phyloP scores from a whole-genome alignment of 2,329 filamentous ascomycete species.

The Paraphoma chrysanthemicola region DNA sequence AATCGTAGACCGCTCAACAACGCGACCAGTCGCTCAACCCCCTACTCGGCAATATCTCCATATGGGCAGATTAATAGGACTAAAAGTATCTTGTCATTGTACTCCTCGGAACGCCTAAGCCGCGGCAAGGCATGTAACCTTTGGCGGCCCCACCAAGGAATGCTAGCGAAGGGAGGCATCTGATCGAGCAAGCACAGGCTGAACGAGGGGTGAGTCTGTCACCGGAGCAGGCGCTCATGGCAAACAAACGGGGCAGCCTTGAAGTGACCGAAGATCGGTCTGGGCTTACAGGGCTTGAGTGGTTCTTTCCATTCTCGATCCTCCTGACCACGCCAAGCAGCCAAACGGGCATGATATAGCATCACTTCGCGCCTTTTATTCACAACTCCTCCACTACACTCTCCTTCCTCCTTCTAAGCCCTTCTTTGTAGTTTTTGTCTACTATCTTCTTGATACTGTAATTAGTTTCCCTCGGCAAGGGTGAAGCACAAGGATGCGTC shows the following conservation, averaged over 20 bases:
- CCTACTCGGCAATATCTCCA: too few species aligned
- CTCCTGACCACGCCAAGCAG: constrained; percentile 8
- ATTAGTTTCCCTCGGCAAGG: background rate
- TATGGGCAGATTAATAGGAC: too few species aligned
- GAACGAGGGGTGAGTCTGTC: constrained; percentile 14
- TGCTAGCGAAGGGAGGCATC: constrained; percentile 20
- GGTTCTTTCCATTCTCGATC: constrained; percentile 5
- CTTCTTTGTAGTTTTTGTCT: constrained; percentile 4
- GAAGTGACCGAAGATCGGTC: constrained; percentile 15
- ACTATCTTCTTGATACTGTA: constrained; percentile 4
- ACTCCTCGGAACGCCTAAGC: constrained; percentile 4
- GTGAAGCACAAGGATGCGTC: constrained; percentile 24
- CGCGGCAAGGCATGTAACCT: constrained; percentile 14
- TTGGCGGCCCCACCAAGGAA: constrained; percentile 6
- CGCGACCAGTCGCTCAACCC: background rate
- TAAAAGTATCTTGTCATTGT: background rate
- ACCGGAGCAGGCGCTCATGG: constrained; percentile 17
- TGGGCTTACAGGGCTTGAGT: constrained; percentile 5
- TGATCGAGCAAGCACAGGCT: constrained; percentile 24
- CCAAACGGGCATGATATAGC: constrained; percentile 12
- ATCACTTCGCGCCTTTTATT: constrained; percentile 4
- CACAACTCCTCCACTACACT: constrained; percentile 5
- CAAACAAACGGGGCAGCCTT: constrained; percentile 8
- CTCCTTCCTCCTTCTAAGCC: constrained; percentile 3
- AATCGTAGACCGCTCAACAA: background rate